Base-by-base conservation (phyloP, 768 basidiomycete genomes). In the Pulveroboletus ravenelii region DNA sequence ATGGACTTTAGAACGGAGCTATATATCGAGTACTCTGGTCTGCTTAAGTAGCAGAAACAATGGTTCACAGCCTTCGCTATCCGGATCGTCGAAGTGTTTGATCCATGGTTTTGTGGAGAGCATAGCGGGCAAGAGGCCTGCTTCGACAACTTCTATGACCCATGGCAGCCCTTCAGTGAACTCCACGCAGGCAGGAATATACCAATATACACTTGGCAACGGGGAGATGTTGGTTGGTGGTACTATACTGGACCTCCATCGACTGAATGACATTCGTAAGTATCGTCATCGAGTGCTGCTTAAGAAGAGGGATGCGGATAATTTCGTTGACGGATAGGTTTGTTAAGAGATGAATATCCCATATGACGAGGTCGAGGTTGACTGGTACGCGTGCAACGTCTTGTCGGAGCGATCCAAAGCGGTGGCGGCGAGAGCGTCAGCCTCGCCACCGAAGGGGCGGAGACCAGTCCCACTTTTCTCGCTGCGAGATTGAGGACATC, bases 261-360 rank as follows among this genome's bases (percentile, higher is more conserved):
- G 42, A 44, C 10, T n/a, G 20, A 20, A 68, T 32, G 42, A 64
- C 50, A 31, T 30, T 41, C 15, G 62, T 40, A 3, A 66, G 14
- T 27, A 55, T 34, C 3, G 41, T 32, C 56, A 68, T 55, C 13
- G 62, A 60, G 15, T 45, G 47, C 13, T 57, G 62, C 15, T 54
- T 58, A 20, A 66, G 56, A 38, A 67, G 47, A 40, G 60, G 50
- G 9, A 55, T 44, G 25, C 66, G 54, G 41, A 66, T 64, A 8
- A 50, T 13, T 10, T 60, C 50, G 15, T 67, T 60, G 2, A 66
- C 25, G 27, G 65, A 68, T 17, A 66, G 50, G 6, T 47, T 40
- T 2, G 60, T 67, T 38, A 68, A 38, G 18, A 66, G 54, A 45
- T 68, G 65, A 44, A 60, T 60, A 41, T 67, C 64, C 65, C 65